Conservation (phyloP, 768 basidiomycete genomes). For the Gyrodon lividus region DNA sequence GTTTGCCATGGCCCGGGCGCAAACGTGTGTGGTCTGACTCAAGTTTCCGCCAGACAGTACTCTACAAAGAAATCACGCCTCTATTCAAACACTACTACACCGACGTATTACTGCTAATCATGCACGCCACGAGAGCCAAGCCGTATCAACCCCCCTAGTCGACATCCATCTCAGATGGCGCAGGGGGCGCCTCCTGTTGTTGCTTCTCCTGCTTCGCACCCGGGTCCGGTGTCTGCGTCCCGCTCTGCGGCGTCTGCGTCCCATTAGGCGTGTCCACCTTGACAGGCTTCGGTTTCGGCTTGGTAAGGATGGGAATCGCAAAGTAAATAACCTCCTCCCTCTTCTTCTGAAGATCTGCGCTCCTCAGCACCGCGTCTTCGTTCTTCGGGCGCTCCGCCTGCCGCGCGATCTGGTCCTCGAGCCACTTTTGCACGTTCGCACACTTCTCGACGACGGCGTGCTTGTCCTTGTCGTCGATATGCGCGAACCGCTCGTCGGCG, state of each 20-base stretch:
- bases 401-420: constrained; percentile 85
- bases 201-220: constrained; percentile 32
- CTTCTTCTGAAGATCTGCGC: constrained; percentile 85
- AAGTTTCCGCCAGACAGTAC: too few relatives aligned
- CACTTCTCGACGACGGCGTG: constrained; percentile 85
- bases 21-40: too few relatives aligned
- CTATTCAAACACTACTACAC: too few relatives aligned
- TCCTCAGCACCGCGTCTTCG: constrained; percentile 79
- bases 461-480: constrained; percentile 89
- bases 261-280: constrained; percentile 52
- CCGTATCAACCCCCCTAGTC: constrained; percentile 47
- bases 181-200: constrained; percentile 28
- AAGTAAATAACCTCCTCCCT: constrained; percentile 91
- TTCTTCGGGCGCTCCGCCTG: constrained; percentile 91
- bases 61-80: too few relatives aligned
- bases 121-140: neutral
- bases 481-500: constrained; percentile 79
- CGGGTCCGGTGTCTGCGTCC: constrained; percentile 55
- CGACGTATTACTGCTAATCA: neutral
- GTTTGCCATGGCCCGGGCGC: too few relatives aligned
- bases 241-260: constrained; percentile 72
- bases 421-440: constrained; percentile 90
- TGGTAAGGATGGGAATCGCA: constrained; percentile 85
- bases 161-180: constrained; percentile 81
- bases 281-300: constrained; percentile 86